Conservation (phyloP, 352 stramenopile genomes). For the Phytophthora ohioensis region DNA sequence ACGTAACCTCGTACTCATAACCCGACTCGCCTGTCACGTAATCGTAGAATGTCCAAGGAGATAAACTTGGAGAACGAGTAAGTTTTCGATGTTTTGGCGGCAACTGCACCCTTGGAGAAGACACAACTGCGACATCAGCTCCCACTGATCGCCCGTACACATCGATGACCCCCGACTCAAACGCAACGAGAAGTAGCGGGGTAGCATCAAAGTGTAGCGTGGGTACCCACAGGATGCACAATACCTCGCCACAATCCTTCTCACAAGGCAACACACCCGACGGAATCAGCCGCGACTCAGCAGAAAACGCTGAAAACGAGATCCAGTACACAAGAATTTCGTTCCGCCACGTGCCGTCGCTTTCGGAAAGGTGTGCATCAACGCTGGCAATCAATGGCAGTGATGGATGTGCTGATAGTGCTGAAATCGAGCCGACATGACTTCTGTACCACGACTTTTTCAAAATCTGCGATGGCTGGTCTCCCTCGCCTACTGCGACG, state of each 20-base stretch:
- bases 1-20: conserved; percentile 73
- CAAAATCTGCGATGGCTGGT: conserved; percentile 57
- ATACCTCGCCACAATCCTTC: conserved; percentile 50
- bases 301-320: conserved; percentile 85
- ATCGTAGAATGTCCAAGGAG: conserved; percentile 81
- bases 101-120: conserved; percentile 48
- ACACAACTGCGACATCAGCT: conserved; percentile 64
- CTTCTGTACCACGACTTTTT: conserved; percentile 86
- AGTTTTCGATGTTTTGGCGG: conserved; percentile 27
- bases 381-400: conserved; percentile 80
- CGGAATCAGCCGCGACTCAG: conserved; percentile 78
- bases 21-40: conserved; percentile 71
- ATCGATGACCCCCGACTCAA: conserved; percentile 62
- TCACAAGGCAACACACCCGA: conserved; percentile 75
- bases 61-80: conserved; percentile 56
- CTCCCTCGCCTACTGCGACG: conserved; percentile 54
- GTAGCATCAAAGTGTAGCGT: conserved; percentile 85
- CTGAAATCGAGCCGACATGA: conserved; percentile 72
- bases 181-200: conserved; percentile 75
- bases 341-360: conserved; percentile 33
- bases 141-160: conserved; percentile 69
- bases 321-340: conserved; percentile 89
- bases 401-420: conserved; percentile 79
- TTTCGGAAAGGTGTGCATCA: conserved; percentile 40
- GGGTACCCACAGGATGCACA: conserved; percentile 86